Evolutionary conservation across 106 monocot genomes (phyloP).

Genomic region (Platanthera zijinensis): DNA sequence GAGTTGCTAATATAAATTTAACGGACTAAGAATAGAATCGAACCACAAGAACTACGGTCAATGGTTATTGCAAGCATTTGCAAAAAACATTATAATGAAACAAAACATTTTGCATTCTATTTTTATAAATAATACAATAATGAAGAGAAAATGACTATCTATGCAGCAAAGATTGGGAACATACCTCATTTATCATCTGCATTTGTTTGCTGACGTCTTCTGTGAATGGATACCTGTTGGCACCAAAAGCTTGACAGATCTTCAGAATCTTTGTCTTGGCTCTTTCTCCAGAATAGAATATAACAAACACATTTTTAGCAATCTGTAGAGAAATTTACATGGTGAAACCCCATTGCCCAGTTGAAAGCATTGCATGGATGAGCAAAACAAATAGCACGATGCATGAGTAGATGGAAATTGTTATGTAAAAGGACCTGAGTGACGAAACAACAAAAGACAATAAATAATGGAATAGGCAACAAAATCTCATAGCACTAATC

Average conservation of each 20-base stretch:
- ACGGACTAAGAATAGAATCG: not conserved
- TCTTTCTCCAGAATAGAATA: constrained; percentile 96
- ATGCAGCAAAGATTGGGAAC: not conserved
- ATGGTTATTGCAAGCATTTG: not conserved
- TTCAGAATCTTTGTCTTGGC: constrained; percentile 93
- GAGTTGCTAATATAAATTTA: not conserved
- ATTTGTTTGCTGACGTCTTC: constrained; percentile 79
- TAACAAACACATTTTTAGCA: constrained; percentile 85
- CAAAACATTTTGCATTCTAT: not conserved
- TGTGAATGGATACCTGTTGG: constrained; percentile 85
- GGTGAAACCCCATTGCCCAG: not conserved
- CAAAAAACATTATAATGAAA: not conserved
- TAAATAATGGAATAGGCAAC: too few species aligned
- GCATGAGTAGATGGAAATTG: not conserved
- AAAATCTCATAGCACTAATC: too few species aligned
- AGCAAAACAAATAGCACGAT: not conserved
- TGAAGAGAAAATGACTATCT: not conserved
- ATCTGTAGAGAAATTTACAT: constrained; percentile 31
- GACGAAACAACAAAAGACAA: not conserved
- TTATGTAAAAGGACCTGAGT: not conserved
- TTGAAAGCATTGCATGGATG: not conserved
- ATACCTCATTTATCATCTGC: constrained; percentile 75
- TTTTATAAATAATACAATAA: not conserved
- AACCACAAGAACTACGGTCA: not conserved
- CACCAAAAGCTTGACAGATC: constrained; percentile 99